Evolutionary conservation across 2,329 filamentous ascomycete genomes (phyloP), one percentile per base, ranked within the genome.

Genomic region (Arthroderma sp.): DNA sequence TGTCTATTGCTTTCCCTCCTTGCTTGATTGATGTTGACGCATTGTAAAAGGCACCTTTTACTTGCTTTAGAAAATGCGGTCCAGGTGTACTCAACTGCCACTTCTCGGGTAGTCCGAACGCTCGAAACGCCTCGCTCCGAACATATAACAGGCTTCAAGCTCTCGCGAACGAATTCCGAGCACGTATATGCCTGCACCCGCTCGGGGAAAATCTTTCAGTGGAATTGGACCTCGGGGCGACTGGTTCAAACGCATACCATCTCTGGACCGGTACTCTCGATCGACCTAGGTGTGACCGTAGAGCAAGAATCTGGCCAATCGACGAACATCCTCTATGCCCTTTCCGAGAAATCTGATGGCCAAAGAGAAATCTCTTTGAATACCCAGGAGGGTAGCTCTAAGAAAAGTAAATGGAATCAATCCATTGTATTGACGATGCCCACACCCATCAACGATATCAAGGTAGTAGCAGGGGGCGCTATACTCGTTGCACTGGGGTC

Each of bases 21-120:
- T 1, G n/a, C 2, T 9, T 39, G 37, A 9, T 38, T 33, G 29
- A 38, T 15, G 22, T 36, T 10, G 15, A 36, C 5, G 40, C 7
- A 28, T 30, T 15, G 34, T 37, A 50, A 49, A 3, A 86, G 85
- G 58, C 74, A 82, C 63, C 61, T 95, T 34, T 79, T 95, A 46
- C 62, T 94, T 45, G 77, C 82, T 30, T 85, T 86, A 56, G 75
- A 80, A 48, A 80, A 77, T 29, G 81, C 82, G 6, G 70, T 95
- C 44, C 83, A 87, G 59, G 74, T 94, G 28, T 94, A 91, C 63
- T 83, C 84, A 1, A 77, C 85, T 29, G 70, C 77, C 51, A 87
- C 86, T 44, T 96, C 91, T 1, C 75, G 93, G 41, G 75, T 93
- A 22, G 71, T 86, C 38, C 80, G 86, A 53, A 77, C 79, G 45